Evolutionary conservation across 371 early-diverging fungal genomes (phyloP), one percentile per base, ranked within the genome.

Genomic region (Lichtheimia ramosa): DNA sequence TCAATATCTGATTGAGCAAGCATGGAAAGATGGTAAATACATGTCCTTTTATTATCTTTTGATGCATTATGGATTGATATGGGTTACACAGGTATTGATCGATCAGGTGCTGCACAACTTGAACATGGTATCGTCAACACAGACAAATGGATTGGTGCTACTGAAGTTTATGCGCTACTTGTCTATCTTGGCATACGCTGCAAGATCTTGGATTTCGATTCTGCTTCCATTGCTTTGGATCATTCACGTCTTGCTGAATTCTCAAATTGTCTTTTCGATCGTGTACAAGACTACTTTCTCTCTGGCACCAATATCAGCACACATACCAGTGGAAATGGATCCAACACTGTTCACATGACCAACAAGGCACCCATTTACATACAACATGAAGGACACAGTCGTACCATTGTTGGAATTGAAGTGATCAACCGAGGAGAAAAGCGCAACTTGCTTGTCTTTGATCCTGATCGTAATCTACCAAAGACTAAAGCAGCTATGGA

Each of bases 381-480:
- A 41, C 90, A 92, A 66, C 85, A 90, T 58, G 81, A 84, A 46
- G 90, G 92, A 0, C 90, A 90, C 51, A 87, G 89, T 57, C 67
- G 85, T 10, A 88, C 88, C 1, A 74, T 90, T 12, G 65, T 90
- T 23, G 90, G 92, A 7, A 78, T 88, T 3, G 89, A 90, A 58
- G 43, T 23, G 18, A 42, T 27, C 56, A n/a, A 77, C 20, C 51
- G 75, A 14, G 69, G 66, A 27, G 34, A 34, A 34, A 66, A 64
- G 13, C 58, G 80, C 18, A 80, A 79, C 49, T 66, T 89, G 20
- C 65, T 91, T 41, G 72, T 89, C 20, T 84, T 89, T 66, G 89
- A 91, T 64, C 90, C 90, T 3, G 73, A 76, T 6, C 71, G 77
- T 41, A 71, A 75, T 42, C 65, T 75, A 48, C 43, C 51, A 41